Conservation (phyloP, 1,139 yeast species). For the Spathaspora sp. region DNA sequence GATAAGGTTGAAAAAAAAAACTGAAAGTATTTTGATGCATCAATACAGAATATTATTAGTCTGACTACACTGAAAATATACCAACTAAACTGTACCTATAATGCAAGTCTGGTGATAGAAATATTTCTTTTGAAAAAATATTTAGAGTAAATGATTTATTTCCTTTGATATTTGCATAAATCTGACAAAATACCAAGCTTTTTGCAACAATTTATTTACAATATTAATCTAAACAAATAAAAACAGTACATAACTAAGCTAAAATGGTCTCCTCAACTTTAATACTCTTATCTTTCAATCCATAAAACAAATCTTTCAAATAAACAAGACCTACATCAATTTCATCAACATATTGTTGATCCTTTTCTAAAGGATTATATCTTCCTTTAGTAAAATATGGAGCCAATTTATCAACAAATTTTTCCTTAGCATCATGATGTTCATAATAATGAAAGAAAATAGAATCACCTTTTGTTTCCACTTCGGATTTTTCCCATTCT, state of each 20-base stretch:
- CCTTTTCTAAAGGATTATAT: conserved; percentile 24
- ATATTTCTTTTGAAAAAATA: too few relatives aligned
- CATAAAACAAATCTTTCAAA: conserved; percentile 27
- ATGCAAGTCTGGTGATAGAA: too few relatives aligned
- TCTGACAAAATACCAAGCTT: too few relatives aligned
- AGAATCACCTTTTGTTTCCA: conserved; percentile 22
- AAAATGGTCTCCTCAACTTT: conserved; percentile 11
- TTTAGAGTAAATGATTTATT: too few relatives aligned
- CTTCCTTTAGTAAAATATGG: conserved; percentile 24
- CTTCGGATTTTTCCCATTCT: conserved; percentile 28
- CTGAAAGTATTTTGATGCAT: too few relatives aligned
- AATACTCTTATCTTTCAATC: conserved; percentile 13
- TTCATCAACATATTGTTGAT: conserved; percentile 23
- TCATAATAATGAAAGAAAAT: conserved; percentile 26
- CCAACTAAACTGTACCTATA: too few relatives aligned
- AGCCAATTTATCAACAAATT: conserved; percentile 23
- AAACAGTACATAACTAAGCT: not conserved
- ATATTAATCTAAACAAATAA: not conserved
- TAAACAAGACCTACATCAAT: conserved; percentile 22
- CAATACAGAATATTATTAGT: too few relatives aligned
- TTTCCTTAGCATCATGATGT: conserved; percentile 19
- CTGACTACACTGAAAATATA: too few relatives aligned
- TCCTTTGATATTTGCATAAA: too few relatives aligned
- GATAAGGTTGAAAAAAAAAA: not conserved
- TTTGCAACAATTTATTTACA: too few relatives aligned